Conservation (phyloP, 2,329 filamentous ascomycete genomes). For the Cladosporium sp. region DNA sequence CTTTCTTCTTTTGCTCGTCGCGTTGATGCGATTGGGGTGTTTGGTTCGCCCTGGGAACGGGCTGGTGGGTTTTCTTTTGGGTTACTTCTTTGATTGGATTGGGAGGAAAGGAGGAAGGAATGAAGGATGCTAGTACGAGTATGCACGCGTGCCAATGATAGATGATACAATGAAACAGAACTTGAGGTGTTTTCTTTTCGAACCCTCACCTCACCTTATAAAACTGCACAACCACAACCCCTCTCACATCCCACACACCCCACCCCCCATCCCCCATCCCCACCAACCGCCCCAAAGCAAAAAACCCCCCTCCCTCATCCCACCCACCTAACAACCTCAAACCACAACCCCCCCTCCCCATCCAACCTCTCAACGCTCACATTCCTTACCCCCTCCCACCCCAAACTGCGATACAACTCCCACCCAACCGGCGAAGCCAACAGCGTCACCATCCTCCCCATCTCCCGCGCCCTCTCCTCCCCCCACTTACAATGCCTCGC, state of each 20-base stretch:
- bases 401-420: slow-evolving; percentile 1
- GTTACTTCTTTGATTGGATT: no score
- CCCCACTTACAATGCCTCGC: slow-evolving; percentile 4
- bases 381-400: slow-evolving; percentile 6
- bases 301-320: not conserved
- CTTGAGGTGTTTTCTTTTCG: no score
- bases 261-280: not conserved
- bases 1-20: no score
- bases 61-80: no score
- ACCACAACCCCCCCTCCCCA: slow-evolving; percentile 4
- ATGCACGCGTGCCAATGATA: no score
- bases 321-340: slow-evolving; percentile 8
- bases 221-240: slow-evolving; percentile 3
- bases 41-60: no score
- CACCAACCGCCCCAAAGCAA: no score
- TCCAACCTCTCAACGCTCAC: slow-evolving; percentile 6
- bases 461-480: not conserved
- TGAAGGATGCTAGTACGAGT: not conserved
- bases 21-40: no score
- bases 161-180: no score
- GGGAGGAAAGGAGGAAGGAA: no score
- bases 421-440: slow-evolving; percentile 6
- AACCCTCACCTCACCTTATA: no score
- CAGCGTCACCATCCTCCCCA: not conserved
- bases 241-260: not conserved